Base-by-base conservation (phyloP, 495 filamentous ascomycete genomes). In the Polyplosphaeria fusca region DNA sequence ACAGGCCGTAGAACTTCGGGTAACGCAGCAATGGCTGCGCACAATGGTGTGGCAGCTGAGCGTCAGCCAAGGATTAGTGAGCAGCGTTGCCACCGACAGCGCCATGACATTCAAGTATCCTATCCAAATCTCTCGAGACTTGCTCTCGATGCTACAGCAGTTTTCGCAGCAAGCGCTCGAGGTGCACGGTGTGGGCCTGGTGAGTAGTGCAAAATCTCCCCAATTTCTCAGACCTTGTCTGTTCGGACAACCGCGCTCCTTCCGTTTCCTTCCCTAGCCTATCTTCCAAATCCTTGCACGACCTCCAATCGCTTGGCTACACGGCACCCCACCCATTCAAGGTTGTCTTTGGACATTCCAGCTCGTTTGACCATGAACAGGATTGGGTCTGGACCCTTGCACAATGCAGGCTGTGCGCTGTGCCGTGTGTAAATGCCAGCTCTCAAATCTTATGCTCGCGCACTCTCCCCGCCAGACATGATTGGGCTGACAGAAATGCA, bases 21-120 rank as follows among this genome's bases (percentile, higher is more conserved):
- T 82, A 5, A 88, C 86, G 28, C 87, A 91, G 68, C 82, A 88
- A 65, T 94, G 89, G 89, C 78, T 92, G n/a, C 84, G 87, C 60
- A 87, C 86, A 23, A 84, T 86, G 64, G 78, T 87, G 1, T 93
- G 89, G 89, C 84, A 89, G 54, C 67, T 92, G 71, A 52, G 76
- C 11, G 67, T 74, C 20, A 73, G 75, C 11, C 81, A 84, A 45
- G 79, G 80, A 7, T 74, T 78, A 38, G 67, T 86, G 23, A 75
- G 73, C 18, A 74, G 75, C 4, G 64, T 70, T 2, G 76, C 72
- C 51, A 32, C 68, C 25, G 79, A 90, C 68, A 67, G 76, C 52
- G 73, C 78, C 46, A 73, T 91, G 73, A 82, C 78, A 2, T 85
- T 91, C 60, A 76, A 79, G 30, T 89, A 84, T 61, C 85, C 87